Evolutionary conservation across 2,329 filamentous ascomycete genomes (phyloP), one percentile per base, ranked within the genome.

Genomic region (Fusarium palustre): DNA sequence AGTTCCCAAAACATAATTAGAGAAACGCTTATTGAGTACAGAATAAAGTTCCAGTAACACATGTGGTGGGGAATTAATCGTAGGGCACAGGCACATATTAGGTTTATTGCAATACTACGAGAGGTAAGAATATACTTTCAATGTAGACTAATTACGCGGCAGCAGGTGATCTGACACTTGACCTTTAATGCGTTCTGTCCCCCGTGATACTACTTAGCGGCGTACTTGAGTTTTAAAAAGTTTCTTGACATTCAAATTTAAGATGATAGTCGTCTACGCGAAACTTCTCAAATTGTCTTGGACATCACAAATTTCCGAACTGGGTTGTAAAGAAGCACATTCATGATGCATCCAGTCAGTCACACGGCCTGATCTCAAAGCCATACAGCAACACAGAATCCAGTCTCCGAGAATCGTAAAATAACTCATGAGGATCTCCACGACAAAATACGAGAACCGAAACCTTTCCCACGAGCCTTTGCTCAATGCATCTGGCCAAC

Each of bases 401-500:
- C 12, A 13, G 6, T 20, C 36, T 22, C n/a, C 7, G 12, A 12
- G 10, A 39, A 39, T 39, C n/a, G 12, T n/a, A 22, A 22, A 20
- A 39, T 39, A n/a, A 3, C 11, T 20, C n/a, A 39, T 39, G n/a
- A 2, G 20, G 7, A 7, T 12, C n/a, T 2, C 36, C 10, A n/a
- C 18, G 2, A 22, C n/a, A 15, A 20, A 7, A 13, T 3, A 39
- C 20, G 12, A 22, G 12, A 20, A 22, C 4, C 2, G 12, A 20
- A 13, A 6, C 12, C 1, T 11, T 8, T 1, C 4, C n/a, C 20
- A 22, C 12, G 3, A 15, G 33, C 8, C n/a, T 20, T 22, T 13
- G n/a, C 5, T 12, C 5, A 28, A 1, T 5, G 7, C 12, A 15
- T 30, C n/a, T 0, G 5, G 0, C n/a, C 8, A 20, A 13, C 36